phyloP scores from a whole-genome alignment of 2,329 filamentous ascomycete species.

The Fusarium mundagurra region DNA sequence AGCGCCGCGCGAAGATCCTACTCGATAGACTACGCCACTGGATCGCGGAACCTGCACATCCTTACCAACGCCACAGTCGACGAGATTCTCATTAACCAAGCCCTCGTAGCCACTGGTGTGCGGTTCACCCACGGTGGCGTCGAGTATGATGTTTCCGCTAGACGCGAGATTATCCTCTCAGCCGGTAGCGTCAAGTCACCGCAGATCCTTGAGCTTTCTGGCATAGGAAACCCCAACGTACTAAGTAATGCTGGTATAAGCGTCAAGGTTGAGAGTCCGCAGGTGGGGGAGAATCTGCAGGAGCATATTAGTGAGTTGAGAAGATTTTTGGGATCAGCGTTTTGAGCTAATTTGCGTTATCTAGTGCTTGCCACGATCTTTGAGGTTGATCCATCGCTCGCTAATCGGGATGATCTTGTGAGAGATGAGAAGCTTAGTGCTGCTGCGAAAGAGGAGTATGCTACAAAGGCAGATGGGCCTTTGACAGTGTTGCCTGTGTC shows the following conservation, averaged over 20 bases:
- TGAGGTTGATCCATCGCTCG: constrained; percentile 55
- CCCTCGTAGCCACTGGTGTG: constrained; percentile 45
- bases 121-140: constrained; percentile 51
- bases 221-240: constrained; percentile 60
- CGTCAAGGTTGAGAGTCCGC: constrained; percentile 52
- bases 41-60: constrained; percentile 55
- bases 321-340: no score
- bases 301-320: constrained; percentile 52
- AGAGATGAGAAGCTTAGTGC: constrained; percentile 41
- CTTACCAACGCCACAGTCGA: constrained; percentile 45
- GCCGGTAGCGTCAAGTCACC: constrained; percentile 67
- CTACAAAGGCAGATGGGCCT: constrained; percentile 46
- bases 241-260: constrained; percentile 51
- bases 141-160: constrained; percentile 50
- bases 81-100: constrained; percentile 38
- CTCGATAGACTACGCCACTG: constrained; percentile 56
- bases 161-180: constrained; percentile 65
- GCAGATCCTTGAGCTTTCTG: constrained; percentile 69
- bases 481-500: constrained; percentile 53
- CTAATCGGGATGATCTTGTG: constrained; percentile 53
- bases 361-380: constrained; percentile 56
- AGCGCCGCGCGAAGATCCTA: constrained; percentile 59
- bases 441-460: constrained; percentile 49
- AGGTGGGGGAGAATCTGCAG: constrained; percentile 60
- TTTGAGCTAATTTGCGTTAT: constrained; percentile 23